Conservation (phyloP, 2,329 filamentous ascomycete genomes). For the Monilinia vaccinii-corymbosi region DNA sequence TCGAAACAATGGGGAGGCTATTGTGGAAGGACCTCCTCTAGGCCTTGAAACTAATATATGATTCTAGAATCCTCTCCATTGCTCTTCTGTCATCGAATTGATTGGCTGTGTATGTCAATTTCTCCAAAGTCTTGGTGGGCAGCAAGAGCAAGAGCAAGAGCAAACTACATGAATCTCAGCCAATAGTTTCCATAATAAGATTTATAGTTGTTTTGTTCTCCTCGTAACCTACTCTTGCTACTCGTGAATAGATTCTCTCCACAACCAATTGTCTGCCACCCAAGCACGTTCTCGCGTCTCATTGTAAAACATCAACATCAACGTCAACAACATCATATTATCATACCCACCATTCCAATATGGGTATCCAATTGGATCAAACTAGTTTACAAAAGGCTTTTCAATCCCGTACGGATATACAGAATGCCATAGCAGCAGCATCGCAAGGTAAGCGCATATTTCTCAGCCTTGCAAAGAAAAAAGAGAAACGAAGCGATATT, state of each 20-base stretch:
- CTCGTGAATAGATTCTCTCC: background rate
- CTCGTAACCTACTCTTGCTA: background rate
- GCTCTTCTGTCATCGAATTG: background rate
- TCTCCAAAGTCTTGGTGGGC: background rate
- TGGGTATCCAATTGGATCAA: constrained; percentile 24
- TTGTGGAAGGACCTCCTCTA: background rate
- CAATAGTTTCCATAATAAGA: background rate
- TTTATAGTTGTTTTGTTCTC: background rate
- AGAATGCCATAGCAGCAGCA: constrained; percentile 27
- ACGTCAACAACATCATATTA: constrained; percentile 5
- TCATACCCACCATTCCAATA: constrained; percentile 10
- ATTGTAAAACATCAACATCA: constrained; percentile 2
- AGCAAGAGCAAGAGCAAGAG: background rate
- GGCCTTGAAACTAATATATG: background rate
- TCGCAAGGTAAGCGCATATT: constrained; percentile 24
- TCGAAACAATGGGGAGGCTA: background rate
- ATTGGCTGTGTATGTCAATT: background rate
- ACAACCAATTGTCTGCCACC: background rate
- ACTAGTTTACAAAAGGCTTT: constrained; percentile 27
- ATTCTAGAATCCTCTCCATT: background rate
- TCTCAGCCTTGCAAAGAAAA: constrained; percentile 10
- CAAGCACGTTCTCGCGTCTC: constrained; percentile 7
- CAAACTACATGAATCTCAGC: background rate
- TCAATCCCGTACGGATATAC: constrained; percentile 25
- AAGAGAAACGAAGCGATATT: background rate